Conservation (phyloP, 306 rosid species). For the Lithocarpus polystachyus region DNA sequence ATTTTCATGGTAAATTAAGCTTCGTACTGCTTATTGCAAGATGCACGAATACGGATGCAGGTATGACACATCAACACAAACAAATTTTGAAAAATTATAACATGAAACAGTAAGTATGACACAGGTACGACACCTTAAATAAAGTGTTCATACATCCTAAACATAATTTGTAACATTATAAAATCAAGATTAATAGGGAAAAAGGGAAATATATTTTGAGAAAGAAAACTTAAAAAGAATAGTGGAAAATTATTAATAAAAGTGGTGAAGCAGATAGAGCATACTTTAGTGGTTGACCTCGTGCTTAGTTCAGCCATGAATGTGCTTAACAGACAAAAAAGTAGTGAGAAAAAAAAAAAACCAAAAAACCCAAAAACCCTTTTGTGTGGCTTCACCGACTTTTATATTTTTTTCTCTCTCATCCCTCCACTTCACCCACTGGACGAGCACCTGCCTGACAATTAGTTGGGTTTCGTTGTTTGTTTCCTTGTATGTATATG, state of each 20-base stretch:
- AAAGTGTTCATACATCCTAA: too few species aligned
- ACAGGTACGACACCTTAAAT: rapidly evolving
- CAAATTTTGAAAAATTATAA: too few species aligned
- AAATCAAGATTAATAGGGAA: background rate
- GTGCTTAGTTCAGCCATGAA: constrained; percentile 50
- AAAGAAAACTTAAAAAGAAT: too few species aligned
- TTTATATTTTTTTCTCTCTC: background rate
- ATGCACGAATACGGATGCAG: rapidly evolving
- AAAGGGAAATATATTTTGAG: background rate
- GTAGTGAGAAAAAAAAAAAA: background rate
- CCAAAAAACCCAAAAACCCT: background rate
- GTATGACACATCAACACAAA: rapidly evolving
- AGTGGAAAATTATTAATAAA: background rate
- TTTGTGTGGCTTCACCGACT: constrained; percentile 27
- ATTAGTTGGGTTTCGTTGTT: constrained; percentile 32
- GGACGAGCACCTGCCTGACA: constrained; percentile 33
- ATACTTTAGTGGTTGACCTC: constrained; percentile 69
- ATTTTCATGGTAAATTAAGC: background rate
- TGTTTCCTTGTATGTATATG: constrained; percentile 37
- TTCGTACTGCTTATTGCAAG: background rate
- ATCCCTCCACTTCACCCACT: constrained; percentile 20
- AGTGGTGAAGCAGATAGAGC: constrained; percentile 22
- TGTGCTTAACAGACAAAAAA: constrained; percentile 35
- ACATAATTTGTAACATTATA: background rate
- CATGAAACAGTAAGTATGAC: rapidly evolving